phyloP scores from a whole-genome alignment of 192 early-diverging fungal species.

The Gorgonomyces haynaldii region DNA sequence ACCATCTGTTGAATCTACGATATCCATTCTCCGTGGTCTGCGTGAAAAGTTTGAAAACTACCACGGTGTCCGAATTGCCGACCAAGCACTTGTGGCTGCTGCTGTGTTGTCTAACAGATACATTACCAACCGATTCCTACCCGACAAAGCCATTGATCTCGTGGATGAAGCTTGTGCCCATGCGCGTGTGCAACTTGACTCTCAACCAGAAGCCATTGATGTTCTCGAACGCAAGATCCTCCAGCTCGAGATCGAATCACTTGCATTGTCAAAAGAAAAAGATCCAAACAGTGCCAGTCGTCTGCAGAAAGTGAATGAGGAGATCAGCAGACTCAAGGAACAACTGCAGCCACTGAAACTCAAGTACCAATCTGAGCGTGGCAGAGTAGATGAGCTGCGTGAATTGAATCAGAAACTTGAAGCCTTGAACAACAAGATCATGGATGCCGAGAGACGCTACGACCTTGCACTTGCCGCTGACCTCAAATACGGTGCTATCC shows the following conservation, averaged over 20 bases:
- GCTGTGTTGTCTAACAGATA: slow-evolving; percentile 62
- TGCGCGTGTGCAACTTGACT: slow-evolving; percentile 89
- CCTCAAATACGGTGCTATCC: slow-evolving; percentile 86
- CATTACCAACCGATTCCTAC: slow-evolving; percentile 66
- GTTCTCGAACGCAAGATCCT: slow-evolving; percentile 81
- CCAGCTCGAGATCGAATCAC: slow-evolving; percentile 93
- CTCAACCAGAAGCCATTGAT: slow-evolving; percentile 93
- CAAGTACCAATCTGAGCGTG: slow-evolving; percentile 74
- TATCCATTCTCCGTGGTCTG: slow-evolving; percentile 69
- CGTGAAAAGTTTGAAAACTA: slow-evolving; percentile 66
- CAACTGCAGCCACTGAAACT: slow-evolving; percentile 80
- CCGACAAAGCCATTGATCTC: slow-evolving; percentile 73
- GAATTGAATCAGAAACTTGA: slow-evolving; percentile 79
- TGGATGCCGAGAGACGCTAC: slow-evolving; percentile 70
- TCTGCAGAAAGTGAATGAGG: slow-evolving; percentile 64
- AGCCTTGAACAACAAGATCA: slow-evolving; percentile 68
- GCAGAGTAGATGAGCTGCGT: slow-evolving; percentile 79
- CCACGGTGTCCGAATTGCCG: slow-evolving; percentile 61
- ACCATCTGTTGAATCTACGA: slow-evolving; percentile 61
- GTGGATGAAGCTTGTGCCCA: slow-evolving; percentile 96
- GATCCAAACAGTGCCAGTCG: slow-evolving; percentile 69
- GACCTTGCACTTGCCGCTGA: slow-evolving; percentile 85
- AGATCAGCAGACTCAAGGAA: slow-evolving; percentile 72
- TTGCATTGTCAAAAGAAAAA: slow-evolving; percentile 88
- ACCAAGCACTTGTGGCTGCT: slow-evolving; percentile 62